phyloP scores from a whole-genome alignment of 371 early-diverging fungal species.

The Mortierella sp. region DNA sequence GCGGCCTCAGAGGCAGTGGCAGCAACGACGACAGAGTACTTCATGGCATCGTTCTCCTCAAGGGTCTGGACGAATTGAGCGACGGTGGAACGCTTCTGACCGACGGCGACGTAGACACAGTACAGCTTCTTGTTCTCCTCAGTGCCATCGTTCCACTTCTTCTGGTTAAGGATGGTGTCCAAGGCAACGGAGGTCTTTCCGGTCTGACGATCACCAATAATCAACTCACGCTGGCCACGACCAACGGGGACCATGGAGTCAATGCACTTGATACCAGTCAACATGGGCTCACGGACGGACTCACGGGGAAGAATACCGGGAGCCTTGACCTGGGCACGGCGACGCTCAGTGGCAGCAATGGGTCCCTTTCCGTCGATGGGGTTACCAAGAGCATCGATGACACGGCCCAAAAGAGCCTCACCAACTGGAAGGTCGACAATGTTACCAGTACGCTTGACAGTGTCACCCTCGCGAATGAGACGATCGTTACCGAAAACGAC shows the following conservation, averaged over 20 bases:
- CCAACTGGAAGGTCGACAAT: constrained; percentile 97
- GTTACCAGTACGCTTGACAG: constrained; percentile 95
- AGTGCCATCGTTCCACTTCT: constrained; percentile 90
- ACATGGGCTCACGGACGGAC: constrained; percentile 97
- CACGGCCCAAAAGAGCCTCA: constrained; percentile 92
- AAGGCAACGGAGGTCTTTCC: constrained; percentile 97
- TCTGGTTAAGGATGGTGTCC: constrained; percentile 97
- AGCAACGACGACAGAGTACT: constrained; percentile 95
- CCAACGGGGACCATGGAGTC: constrained; percentile 98
- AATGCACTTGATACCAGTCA: constrained; percentile 97
- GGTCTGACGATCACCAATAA: constrained; percentile 98
- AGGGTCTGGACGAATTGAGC: constrained; percentile 96
- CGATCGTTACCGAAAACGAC: constrained; percentile 98
- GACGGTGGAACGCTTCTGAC: constrained; percentile 97
- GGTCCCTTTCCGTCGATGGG: constrained; percentile 98
- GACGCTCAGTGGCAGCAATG: constrained; percentile 78
- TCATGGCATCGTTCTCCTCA: constrained; percentile 90
- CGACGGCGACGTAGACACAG: constrained; percentile 97
- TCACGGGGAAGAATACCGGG: constrained; percentile 97
- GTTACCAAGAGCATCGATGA: constrained; percentile 97
- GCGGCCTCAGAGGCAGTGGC: constrained; percentile 97
- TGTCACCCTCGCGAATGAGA: constrained; percentile 97
- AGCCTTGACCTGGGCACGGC: constrained; percentile 96
- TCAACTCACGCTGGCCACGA: constrained; percentile 98
- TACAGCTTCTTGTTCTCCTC: constrained; percentile 93